Evolutionary conservation across 2,329 filamentous ascomycete genomes (phyloP).

Genomic region (Paecilomyces sp.): DNA sequence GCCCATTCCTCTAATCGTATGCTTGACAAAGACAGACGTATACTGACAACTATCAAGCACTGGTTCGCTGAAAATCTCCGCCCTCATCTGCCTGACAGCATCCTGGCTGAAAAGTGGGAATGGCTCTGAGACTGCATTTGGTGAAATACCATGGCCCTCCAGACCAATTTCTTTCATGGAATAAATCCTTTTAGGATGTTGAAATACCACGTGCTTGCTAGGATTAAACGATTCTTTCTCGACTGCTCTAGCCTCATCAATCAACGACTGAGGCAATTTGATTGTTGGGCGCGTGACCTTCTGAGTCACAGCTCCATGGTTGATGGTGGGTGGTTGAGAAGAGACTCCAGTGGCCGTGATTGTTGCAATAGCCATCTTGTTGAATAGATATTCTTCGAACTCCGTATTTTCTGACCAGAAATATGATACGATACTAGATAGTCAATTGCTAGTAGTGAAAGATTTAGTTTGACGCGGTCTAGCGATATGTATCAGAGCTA

Average conservation of each 20-base stretch:
- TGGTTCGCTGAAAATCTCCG: slow-evolving; percentile 49
- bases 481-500: too few species aligned
- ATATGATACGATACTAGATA: too few species aligned
- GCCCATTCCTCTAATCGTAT: neutral
- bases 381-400: too few species aligned
- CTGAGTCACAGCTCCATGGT: neutral
- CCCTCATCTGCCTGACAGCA: slow-evolving; percentile 53
- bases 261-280: neutral
- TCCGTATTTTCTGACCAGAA: too few species aligned
- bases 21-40: slow-evolving; percentile 46
- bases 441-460: too few species aligned
- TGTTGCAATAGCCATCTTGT: neutral
- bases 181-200: neutral
- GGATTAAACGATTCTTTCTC: neutral
- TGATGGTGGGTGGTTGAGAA: neutral
- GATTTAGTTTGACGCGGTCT: too few species aligned
- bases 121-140: slow-evolving; percentile 51
- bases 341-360: neutral
- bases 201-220: neutral
- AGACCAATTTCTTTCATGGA: neutral
- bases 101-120: slow-evolving; percentile 56
- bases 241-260: neutral
- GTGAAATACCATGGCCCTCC: neutral
- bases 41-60: slow-evolving; percentile 51
- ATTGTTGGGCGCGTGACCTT: neutral